A percentile compares a stretch with the other conserved stretches of the same genome.
Evolutionary conservation across 805 yeast species (phyloP).

Genomic region (Wickerhamiella cacticola): DNA sequence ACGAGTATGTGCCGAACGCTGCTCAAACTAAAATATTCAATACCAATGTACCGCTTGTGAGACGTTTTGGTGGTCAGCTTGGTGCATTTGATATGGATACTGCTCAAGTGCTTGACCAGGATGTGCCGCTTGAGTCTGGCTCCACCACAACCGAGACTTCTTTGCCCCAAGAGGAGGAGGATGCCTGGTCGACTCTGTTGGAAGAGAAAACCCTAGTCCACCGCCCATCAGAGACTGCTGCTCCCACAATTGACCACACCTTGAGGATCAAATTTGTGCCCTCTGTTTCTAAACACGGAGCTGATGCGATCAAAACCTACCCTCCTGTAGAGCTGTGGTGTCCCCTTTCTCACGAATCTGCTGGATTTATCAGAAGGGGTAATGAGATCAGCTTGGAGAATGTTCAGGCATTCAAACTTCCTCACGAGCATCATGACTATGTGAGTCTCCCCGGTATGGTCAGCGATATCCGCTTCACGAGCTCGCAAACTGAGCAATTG

Average conservation of each 20-base stretch:
- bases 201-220: slow-evolving; percentile 10
- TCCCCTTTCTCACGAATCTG: slow-evolving; percentile 30
- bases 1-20: slow-evolving; percentile 14
- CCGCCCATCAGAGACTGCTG: slow-evolving; percentile 2
- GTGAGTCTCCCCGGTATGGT: slow-evolving; percentile 34
- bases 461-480: slow-evolving; percentile 38
- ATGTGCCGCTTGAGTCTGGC: slow-evolving; percentile 1
- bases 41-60: slow-evolving; percentile 25
- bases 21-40: slow-evolving; percentile 20
- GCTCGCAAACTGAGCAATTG: slow-evolving; percentile 18
- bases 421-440: slow-evolving; percentile 34
- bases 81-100: slow-evolving; percentile 20
- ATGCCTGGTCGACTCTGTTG: background rate
- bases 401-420: slow-evolving; percentile 35
- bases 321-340: slow-evolving; percentile 51
- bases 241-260: slow-evolving; percentile 12
- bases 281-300: slow-evolving; percentile 24
- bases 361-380: slow-evolving; percentile 9
- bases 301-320: slow-evolving; percentile 26
- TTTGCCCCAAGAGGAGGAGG: background rate
- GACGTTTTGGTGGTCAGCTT: slow-evolving; percentile 21
- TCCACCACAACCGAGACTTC: too few relatives aligned
- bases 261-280: slow-evolving; percentile 40
- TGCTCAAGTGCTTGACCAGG: slow-evolving; percentile 15
- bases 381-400: slow-evolving; percentile 17